These are phyloP conservation scores for Capronia coronata DNA, from an alignment of 2,329 filamentous ascomycete genomes.

Conservation along the genomic window DNA sequence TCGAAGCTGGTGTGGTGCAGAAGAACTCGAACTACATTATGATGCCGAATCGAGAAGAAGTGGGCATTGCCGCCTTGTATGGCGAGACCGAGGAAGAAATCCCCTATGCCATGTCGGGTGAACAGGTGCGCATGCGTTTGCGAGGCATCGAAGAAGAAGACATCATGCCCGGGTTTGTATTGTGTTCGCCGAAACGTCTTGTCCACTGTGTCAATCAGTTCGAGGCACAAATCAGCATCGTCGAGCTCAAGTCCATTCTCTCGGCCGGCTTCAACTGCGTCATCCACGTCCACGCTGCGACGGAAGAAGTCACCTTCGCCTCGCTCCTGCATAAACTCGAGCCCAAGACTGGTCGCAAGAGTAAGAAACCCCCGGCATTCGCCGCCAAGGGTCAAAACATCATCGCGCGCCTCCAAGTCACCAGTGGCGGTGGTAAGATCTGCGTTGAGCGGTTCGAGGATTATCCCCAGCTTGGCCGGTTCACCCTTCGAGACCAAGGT, in stretches of 20 bases:
- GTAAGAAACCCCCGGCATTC: conserved; percentile 86
- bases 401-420: conserved; percentile 85
- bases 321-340: conserved; percentile 87
- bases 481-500: conserved; percentile 87
- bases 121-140: conserved; percentile 86
- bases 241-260: conserved; percentile 91
- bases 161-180: conserved; percentile 86
- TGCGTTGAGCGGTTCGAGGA: conserved; percentile 95
- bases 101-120: conserved; percentile 72
- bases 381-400: conserved; percentile 74
- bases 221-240: conserved; percentile 91
- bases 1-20: conserved; percentile 89
- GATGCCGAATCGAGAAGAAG: conserved; percentile 87
- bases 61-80: conserved; percentile 78
- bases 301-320: conserved; percentile 92
- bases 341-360: conserved; percentile 88
- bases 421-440: conserved; percentile 74
- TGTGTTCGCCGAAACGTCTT: conserved; percentile 88
- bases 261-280: conserved; percentile 97
- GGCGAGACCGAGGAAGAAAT: conserved; percentile 96
- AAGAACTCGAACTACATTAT: conserved; percentile 80
- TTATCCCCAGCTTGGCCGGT: conserved; percentile 87
- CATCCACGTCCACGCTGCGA: conserved; percentile 91
- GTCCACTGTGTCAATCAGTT: conserved; percentile 86
- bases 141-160: conserved; percentile 97